Base-by-base conservation (phyloP, 441 rosid species). In the Dalechampia spathulata region DNA sequence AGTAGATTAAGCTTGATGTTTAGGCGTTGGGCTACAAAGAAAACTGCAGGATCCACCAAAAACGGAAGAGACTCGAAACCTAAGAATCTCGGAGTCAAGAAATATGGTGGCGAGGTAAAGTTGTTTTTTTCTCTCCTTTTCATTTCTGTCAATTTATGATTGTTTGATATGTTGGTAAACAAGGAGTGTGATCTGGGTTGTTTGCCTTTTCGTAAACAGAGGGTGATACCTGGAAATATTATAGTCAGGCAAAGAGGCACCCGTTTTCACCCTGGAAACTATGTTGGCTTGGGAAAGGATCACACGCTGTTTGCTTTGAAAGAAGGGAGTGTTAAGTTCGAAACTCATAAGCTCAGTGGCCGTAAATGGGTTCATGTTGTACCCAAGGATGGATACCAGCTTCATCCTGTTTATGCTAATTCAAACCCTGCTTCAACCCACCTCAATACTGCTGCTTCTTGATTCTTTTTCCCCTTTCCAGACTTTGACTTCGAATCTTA, bases 41-140 rank as follows among this genome's bases (percentile, higher is more conserved):
- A 77, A 69, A 70, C 87, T 0, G 90, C 89, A 51, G 92, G 99
- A 37, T 92, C 94, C 25, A 83, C 96, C 1, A 89, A 89, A 80
- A 92, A 92, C 4, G 97, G 97, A 52, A 76, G 97, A 26, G 96
- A 89, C 74, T 92, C 99, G 1, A 76, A 80, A 55, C 97, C 99
- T 30, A 86, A 86, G 82, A 72, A 80, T 63, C 92, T 92, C 12
- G 94, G 96, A 13, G 94, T 89, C 39, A 89, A 86, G 82, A 85
- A 86, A 59, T 89, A 80, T 21, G 88, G 97, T 26, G 97, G 97
- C 11, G 96, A 92, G 94, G 97, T 85, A 23, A 68, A 75, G 13
- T 1, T 30, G 43, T 2, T 1, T n/a, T 5, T 0, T 9, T 25
- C 2, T 9, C 14, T 44, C 8, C 34, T 3, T 8, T 30, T 30